These are phyloP conservation scores for Artemisia tridentata DNA, from an alignment of 129 eudicot genomes.

Conservation along the genomic window DNA sequence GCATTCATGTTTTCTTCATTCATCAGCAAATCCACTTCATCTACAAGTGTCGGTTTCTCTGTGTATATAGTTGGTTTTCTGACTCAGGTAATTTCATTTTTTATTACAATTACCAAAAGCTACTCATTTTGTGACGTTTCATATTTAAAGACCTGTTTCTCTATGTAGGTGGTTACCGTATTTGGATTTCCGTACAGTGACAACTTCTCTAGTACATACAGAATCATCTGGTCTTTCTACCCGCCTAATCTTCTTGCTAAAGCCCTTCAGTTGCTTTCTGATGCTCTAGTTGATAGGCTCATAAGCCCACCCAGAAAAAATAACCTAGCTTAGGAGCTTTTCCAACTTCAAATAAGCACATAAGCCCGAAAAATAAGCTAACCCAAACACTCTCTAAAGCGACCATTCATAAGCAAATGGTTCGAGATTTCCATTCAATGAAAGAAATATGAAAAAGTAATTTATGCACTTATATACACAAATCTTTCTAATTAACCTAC, in stretches of 20 bases:
- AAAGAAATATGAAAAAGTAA: too few relatives aligned
- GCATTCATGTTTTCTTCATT: constrained; percentile 86
- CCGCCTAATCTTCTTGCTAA: constrained; percentile 81
- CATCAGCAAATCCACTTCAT: constrained; percentile 70
- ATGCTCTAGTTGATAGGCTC: too few relatives aligned
- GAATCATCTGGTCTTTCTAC: constrained; percentile 62
- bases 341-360: too few relatives aligned
- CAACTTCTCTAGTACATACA: constrained; percentile 45
- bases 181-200: constrained; percentile 87
- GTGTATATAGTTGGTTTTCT: constrained; percentile 59
- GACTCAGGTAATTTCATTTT: constrained; percentile 60
- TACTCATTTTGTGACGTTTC: constrained; percentile 15
- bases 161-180: constrained; percentile 68
- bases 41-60: constrained; percentile 66
- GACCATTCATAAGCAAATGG: too few relatives aligned
- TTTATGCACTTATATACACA: too few relatives aligned
- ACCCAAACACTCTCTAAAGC: too few relatives aligned
- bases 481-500: too few relatives aligned
- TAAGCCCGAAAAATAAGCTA: too few relatives aligned
- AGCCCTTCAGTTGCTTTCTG: constrained; percentile 71
- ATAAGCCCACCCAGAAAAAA: too few relatives aligned
- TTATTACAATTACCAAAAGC: not conserved
- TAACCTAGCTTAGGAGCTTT: too few relatives aligned
- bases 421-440: too few relatives aligned
- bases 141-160: constrained; percentile 5